A percentile compares a stretch with the other conserved stretches of the same genome.
Evolutionary conservation across 805 yeast species (phyloP).

Genomic region (Suhomyces prunicola): DNA sequence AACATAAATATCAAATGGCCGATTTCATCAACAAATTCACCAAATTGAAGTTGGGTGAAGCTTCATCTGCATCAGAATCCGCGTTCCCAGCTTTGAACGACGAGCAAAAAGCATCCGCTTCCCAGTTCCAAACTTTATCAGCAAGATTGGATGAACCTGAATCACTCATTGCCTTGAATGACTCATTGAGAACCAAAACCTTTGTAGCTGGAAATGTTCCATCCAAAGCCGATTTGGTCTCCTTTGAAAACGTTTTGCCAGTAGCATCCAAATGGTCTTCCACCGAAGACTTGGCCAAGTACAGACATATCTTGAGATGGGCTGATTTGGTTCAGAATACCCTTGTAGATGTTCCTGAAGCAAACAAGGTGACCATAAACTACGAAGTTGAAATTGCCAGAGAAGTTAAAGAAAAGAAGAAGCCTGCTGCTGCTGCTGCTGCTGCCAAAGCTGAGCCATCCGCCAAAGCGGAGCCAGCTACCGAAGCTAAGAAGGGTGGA

Average conservation of each 20-base stretch:
- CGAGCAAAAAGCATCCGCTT: conserved; percentile 64
- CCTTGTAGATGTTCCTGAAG: conserved; percentile 50
- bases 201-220: conserved; percentile 68
- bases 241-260: conserved; percentile 66
- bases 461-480: conserved; percentile 37
- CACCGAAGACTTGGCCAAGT: conserved; percentile 51
- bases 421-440: conserved; percentile 25
- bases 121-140: conserved; percentile 81
- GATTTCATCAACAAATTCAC: conserved; percentile 26
- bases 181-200: conserved; percentile 63
- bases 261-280: conserved; percentile 54
- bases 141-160: conserved; percentile 50
- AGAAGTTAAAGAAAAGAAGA: conserved; percentile 65
- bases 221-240: conserved; percentile 65
- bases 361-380: conserved; percentile 55
- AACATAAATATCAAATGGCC: conserved; percentile 22
- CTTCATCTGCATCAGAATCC: conserved; percentile 15
- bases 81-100: conserved; percentile 29
- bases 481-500: conserved; percentile 9
- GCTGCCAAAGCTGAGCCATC: conserved; percentile 43
- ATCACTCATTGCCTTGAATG: conserved; percentile 52
- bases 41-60: conserved; percentile 29
- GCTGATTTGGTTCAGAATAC: conserved; percentile 78
- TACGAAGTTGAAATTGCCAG: conserved; percentile 65
- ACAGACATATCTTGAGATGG: conserved; percentile 93